Evolutionary conservation across 495 filamentous ascomycete genomes (phyloP), one percentile per base, ranked within the genome.

Genomic region (Penicillium cinerascens): DNA sequence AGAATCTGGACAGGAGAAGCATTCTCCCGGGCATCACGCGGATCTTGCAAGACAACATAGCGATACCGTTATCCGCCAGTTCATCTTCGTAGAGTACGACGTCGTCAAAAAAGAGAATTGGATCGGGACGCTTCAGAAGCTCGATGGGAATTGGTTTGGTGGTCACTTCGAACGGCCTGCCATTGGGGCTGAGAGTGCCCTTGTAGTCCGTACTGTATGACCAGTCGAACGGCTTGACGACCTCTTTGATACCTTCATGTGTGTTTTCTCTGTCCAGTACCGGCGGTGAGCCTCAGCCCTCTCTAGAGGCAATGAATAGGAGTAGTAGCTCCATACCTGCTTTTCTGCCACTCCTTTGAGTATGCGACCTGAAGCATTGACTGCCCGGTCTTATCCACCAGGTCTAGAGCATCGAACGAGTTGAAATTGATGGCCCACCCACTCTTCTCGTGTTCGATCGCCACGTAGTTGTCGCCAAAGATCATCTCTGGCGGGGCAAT

Each of bases 401-500:
- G 74, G 66, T 93, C 88, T 46, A 98, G 77, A 5, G 92, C 93
- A 64, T 91, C 88, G 51, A 83, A 86, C 16, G 95, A 87, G 56
- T 87, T 86, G 72, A 98, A 98, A 13, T 74, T 64, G 46, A 97
- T 78, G 4, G 72, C 68, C 89, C 91, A 97, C 7, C 83, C 82
- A 50, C 75, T 82, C 17, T 75, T 74, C 18, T 71, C 47, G 68
- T 97, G 89, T 49, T 83, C 78, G 21, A 98, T 79, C 2, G 76
- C 67, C 21, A 95, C 84, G 27, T 82, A 75, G 69, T 98, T 98
- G 72, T 98, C 91, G 27, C 93, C 93, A 61, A 98, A 98, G 33
- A 98, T 98, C 93, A 98, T 98, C 72, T 98, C 93, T 2, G 95
- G 93, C 6, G 89, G 84, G 11, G 91, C 78, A 68, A 98, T 95